A percentile compares a stretch with the other conserved stretches of the same genome.
phyloP scores from a whole-genome alignment of 352 stramenopile species.

The Pythium rhizo-oryzae region DNA sequence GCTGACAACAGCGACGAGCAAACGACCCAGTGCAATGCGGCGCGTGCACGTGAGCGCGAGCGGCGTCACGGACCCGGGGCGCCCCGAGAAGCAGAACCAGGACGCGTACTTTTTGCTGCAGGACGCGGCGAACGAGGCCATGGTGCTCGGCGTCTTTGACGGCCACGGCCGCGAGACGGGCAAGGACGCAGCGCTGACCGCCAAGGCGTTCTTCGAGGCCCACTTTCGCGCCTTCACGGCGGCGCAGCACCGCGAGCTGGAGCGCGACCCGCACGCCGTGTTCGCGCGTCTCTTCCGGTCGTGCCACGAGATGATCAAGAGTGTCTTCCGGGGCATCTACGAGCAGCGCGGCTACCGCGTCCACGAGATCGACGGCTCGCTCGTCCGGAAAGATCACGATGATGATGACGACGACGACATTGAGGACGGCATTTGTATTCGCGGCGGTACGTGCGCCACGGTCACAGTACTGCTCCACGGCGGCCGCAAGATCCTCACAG shows the following conservation, averaged over 20 bases:
- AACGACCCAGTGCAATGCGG: not conserved
- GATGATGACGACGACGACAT: conserved; percentile 25
- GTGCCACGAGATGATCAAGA: conserved; percentile 69
- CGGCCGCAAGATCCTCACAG: conserved; percentile 66
- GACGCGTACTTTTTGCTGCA: conserved; percentile 86
- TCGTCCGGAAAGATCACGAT: conserved; percentile 49
- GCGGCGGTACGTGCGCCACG: conserved; percentile 89
- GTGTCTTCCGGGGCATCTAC: conserved; percentile 64
- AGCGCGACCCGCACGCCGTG: conserved; percentile 49
- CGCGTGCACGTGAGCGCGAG: conserved; percentile 38
- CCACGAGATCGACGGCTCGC: conserved; percentile 59
- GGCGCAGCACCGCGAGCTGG: conserved; percentile 52
- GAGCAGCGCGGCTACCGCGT: conserved; percentile 61
- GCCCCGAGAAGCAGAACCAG: conserved; percentile 78
- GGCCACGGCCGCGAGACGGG: conserved; percentile 84
- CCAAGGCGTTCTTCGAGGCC: conserved; percentile 62
- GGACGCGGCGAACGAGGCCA: conserved; percentile 34
- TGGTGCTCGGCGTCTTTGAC: conserved; percentile 85
- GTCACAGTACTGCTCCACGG: conserved; percentile 81
- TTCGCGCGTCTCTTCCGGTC: conserved; percentile 54
- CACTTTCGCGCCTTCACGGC: conserved; percentile 55
- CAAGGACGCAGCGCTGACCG: conserved; percentile 61
- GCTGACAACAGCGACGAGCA: not conserved
- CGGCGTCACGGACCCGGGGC: conserved; percentile 60
- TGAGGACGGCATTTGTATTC: conserved; percentile 60